These are phyloP conservation scores for Citrullus mucosospermus DNA, from an alignment of 306 rosid genomes.

Conservation along the genomic window DNA sequence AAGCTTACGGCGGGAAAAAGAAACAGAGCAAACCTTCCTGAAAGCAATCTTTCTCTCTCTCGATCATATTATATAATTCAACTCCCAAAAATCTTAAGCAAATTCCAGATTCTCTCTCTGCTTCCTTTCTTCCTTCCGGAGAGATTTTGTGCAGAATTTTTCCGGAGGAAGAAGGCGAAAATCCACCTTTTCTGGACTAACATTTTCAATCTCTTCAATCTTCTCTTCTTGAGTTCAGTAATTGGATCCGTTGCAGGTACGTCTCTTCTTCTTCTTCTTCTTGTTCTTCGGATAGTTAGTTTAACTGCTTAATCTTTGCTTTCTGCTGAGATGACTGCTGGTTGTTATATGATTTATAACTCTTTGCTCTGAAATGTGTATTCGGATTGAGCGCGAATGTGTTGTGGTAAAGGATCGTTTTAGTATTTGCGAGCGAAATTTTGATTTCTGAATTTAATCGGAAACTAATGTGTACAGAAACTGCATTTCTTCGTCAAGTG, in stretches of 20 bases:
- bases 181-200: neutral
- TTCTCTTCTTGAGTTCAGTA: neutral
- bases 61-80: neutral
- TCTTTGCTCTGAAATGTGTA: neutral
- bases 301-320: neutral
- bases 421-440: neutral
- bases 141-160: neutral
- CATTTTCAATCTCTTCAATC: neutral
- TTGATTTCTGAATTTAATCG: neutral
- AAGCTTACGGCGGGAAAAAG: constrained; percentile 34
- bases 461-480: neutral
- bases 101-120: constrained; percentile 12
- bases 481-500: neutral
- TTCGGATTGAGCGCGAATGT: neutral
- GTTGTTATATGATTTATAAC: neutral
- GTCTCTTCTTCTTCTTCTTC: neutral
- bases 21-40: constrained; percentile 21
- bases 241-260: neutral
- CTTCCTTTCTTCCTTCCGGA: neutral
- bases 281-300: neutral
- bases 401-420: neutral
- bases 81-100: constrained; percentile 11
- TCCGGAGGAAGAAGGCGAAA: neutral
- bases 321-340: neutral
- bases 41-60: constrained; percentile 18